Conservation (phyloP, 768 basidiomycete genomes). For the Suillus variegatus region DNA sequence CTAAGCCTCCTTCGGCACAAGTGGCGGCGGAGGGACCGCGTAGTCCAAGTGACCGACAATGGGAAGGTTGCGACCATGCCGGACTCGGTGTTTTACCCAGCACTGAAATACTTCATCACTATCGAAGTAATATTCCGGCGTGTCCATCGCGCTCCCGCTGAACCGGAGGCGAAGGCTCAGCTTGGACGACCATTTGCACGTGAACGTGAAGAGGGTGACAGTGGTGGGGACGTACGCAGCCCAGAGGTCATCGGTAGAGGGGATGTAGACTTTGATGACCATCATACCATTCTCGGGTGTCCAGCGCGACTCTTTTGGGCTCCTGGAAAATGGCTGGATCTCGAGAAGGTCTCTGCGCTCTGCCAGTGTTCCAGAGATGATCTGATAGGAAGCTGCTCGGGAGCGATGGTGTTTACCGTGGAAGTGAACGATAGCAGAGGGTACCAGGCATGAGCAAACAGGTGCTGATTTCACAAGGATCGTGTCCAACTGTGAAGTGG, state of each 20-base stretch:
- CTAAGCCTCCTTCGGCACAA: not conserved
- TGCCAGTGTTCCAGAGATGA: not conserved
- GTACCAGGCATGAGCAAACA: not conserved
- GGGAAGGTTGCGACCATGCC: slow-evolving; percentile 37
- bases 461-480: not conserved
- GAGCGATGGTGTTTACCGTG: slow-evolving; percentile 8
- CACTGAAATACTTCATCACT: slow-evolving; percentile 34
- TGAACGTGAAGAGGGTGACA: slow-evolving; percentile 32
- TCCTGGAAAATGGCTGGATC: not conserved
- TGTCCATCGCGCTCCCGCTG: slow-evolving; percentile 32
- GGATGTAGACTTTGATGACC: slow-evolving; percentile 41
- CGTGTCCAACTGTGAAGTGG: not conserved
- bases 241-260: slow-evolving; percentile 42
- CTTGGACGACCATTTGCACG: slow-evolving; percentile 33
- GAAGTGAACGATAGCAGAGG: not conserved
- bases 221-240: slow-evolving; percentile 35
- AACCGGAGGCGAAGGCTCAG: slow-evolving; percentile 38
- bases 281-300: slow-evolving; percentile 35
- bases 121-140: slow-evolving; percentile 28
- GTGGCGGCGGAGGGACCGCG: not conserved
- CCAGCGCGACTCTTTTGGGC: slow-evolving; percentile 24
- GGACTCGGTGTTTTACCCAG: slow-evolving; percentile 35
- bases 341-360: not conserved
- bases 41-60: slow-evolving; percentile 31
- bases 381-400: slow-evolving; percentile 2